Evolutionary conservation across 2,329 filamentous ascomycete genomes (phyloP), one percentile per base, ranked within the genome.

Genomic region (Tricladium varicosporioides): DNA sequence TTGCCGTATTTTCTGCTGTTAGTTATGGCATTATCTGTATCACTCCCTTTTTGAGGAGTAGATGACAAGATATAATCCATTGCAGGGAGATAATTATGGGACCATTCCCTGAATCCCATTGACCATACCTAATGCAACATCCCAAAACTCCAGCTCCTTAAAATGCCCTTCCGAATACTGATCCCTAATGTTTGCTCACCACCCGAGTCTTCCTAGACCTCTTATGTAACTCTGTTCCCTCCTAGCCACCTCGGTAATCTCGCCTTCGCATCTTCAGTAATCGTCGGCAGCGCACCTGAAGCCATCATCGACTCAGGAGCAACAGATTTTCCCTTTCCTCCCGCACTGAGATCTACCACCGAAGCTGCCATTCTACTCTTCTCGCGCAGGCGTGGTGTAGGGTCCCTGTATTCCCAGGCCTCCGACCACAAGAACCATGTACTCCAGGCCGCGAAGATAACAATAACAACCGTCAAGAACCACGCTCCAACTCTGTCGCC

Each of bases 401-500:
- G 36, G 11, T 40, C 36, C 15, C 18, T 46, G 4, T n/a, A 13
- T 46, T 46, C 43, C 43, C 43, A 46, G 3, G 43, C n/a, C 5
- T n/a, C 16, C 43, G 43, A 46, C 18, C n/a, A 16, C 36, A 52
- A 13, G 31, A 52, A 52, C 13, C 8, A 44, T 3, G n/a, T 44
- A n/a, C 18, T 44, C 18, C 27, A 44, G 2, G 32, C 5, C 9
- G 36, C 16, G 4, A 44, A 44, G 11, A 52, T 14, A 42, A 27
- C 14, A 48, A 40, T 42, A 16, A 52, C 14, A 19, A 81, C 71
- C 1, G 88, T 92, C 48, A 83, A 61, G 58, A 91, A 80, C 14
- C 81, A 82, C 42, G 88, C 88, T 11, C 88, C 89, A 5, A 81
- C 87, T 60, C 76, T 81, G 69, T 72, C 4, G 72, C 66, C 2